Evolutionary conservation across 257 asterid genomes (phyloP).

Genomic region (Solanum tacnaense): DNA sequence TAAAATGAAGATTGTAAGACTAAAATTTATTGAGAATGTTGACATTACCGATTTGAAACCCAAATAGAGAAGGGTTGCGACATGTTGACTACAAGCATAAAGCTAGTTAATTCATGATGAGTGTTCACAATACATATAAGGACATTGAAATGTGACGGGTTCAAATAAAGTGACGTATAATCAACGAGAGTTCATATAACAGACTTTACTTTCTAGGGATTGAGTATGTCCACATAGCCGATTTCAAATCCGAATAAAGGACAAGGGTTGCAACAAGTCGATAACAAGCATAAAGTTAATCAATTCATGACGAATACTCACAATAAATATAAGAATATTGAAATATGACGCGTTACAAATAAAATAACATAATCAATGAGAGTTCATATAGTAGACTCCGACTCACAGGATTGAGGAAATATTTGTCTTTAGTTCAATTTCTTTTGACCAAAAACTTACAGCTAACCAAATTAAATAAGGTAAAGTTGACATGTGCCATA

Average conservation of each 20-base stretch:
- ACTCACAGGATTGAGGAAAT: background rate
- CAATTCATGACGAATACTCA: background rate
- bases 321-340: background rate
- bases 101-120: background rate
- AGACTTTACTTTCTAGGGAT: background rate
- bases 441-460: background rate
- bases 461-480: background rate
- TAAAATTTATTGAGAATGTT: background rate
- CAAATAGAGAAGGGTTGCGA: background rate
- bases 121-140: background rate
- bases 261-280: background rate
- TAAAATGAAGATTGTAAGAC: background rate
- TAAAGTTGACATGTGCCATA: background rate
- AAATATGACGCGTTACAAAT: background rate
- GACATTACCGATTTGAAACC: background rate
- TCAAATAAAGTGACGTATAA: background rate
- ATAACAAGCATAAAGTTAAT: background rate
- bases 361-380: background rate
- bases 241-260: background rate
- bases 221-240: background rate
- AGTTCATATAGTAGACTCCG: background rate
- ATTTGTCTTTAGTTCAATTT: background rate
- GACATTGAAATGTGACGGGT: background rate
- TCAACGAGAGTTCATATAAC: background rate
- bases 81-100: background rate